Base-by-base conservation (phyloP, 345 rosid genomes). In the Anastatica hierochuntica region DNA sequence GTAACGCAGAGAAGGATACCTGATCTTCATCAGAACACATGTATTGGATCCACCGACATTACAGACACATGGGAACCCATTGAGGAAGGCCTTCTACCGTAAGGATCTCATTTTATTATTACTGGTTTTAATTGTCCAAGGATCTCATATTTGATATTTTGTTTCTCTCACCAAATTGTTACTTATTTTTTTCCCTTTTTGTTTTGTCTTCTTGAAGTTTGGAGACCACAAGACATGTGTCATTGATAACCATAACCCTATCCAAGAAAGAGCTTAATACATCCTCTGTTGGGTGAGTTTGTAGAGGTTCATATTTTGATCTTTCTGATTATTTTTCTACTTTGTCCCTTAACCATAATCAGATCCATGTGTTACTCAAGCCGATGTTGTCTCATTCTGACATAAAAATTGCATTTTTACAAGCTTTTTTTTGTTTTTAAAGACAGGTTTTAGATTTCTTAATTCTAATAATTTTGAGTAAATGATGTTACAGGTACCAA, bases 171-270 rank as follows among this genome's bases (percentile, higher is more conserved):
- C 1, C 0, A 9, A 27, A 4, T 7, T 49, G 51, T 36, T 2
- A 2, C 53, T 57, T 11, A 60, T 23, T 39, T 11, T 33, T 13
- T 36, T 9, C 21, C 36, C 4, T 11, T 60, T 45, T 59, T 33
- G 16, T 70, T 12, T 6, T 74, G 21, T 58, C 10, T n/a, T n/a
- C n/a, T 21, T 48, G 31, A 47, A 85, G 97, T 33, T 65, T 94
- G 81, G 95, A 94, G 63, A 94, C 99, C 64, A 85, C 95, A 37
- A 81, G 99, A 76, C 99, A 88, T 77, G 99, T 94, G 26, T 88
- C 99, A 0, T 83, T 88, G 99, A 83, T 94, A 42, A 88, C 85
- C 17, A 78, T 88, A 35, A 80, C 81, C 49, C 92, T 94, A 54
- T 94, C 97, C 33, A 85, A 62, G 71, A 71, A 60, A 41, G 95